These are phyloP conservation scores for Phytophthora pistaciae DNA, from an alignment of 352 stramenopile genomes.

Conservation along the genomic window DNA sequence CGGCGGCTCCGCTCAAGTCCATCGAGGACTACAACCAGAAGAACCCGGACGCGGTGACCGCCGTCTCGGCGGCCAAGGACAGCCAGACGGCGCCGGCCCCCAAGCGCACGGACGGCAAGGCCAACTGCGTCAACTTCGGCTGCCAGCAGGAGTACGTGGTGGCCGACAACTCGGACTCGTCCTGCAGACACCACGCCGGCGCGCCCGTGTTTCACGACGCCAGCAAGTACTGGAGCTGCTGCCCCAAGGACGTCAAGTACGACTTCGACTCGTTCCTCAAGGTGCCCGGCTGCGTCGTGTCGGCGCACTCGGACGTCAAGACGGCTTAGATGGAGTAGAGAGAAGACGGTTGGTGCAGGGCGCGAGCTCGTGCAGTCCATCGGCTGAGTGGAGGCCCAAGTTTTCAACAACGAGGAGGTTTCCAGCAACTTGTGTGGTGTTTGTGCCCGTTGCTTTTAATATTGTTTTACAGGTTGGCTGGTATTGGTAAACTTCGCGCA, in stretches of 20 bases:
- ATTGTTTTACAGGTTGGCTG: background rate
- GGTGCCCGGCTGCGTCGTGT: constrained; percentile 87
- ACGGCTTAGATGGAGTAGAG: constrained; percentile 37
- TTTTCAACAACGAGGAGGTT: constrained; percentile 25
- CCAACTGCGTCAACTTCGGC: constrained; percentile 91
- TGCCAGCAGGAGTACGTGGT: constrained; percentile 94
- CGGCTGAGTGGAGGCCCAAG: constrained; percentile 13
- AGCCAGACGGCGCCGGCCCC: constrained; percentile 53
- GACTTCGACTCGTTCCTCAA: constrained; percentile 96
- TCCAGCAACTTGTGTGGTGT: constrained; percentile 16
- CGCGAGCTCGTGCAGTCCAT: constrained; percentile 3
- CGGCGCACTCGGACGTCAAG: constrained; percentile 84
- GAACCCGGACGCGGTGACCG: constrained; percentile 91
- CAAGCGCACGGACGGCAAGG: constrained; percentile 88
- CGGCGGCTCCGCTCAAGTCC: constrained; percentile 79
- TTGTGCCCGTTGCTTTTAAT: background rate
- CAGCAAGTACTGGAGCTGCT: constrained; percentile 95
- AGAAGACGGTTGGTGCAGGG: constrained; percentile 1
- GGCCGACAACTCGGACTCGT: constrained; percentile 78
- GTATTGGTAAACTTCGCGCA: too few relatives aligned
- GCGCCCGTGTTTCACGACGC: constrained; percentile 94
- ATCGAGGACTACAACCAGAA: constrained; percentile 94
- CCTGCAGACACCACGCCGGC: constrained; percentile 89
- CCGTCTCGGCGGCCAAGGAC: constrained; percentile 76
- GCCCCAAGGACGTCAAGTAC: constrained; percentile 93